Conservation (phyloP, 1,284 basidiomycete genomes). For the Sparassis latifolia region DNA sequence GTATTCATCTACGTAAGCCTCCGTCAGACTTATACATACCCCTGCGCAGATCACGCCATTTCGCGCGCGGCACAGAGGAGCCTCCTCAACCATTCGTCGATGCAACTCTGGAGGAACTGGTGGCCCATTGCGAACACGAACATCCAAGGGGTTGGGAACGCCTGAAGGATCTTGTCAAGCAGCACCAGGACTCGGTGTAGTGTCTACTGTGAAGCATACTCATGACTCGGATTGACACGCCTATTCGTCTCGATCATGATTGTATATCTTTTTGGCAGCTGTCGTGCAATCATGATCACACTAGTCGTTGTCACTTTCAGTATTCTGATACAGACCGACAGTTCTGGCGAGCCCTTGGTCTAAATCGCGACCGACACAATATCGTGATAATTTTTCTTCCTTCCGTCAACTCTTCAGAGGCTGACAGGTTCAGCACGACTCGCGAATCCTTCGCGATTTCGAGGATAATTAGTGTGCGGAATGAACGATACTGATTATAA, state of each 20-base stretch:
- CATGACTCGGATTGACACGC: neutral
- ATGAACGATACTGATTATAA: too few species aligned
- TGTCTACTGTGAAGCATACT: neutral
- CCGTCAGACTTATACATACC: neutral
- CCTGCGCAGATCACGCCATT: slow-evolving; percentile 24
- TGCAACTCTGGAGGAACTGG: slow-evolving; percentile 24
- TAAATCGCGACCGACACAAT: too few species aligned
- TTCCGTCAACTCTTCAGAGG: too few species aligned
- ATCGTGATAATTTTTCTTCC: too few species aligned
- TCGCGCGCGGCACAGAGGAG: slow-evolving; percentile 21
- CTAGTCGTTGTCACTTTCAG: too few species aligned
- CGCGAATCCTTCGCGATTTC: too few species aligned
- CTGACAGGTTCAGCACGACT: too few species aligned
- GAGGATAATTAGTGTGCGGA: too few species aligned
- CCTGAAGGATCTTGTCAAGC: slow-evolving; percentile 11
- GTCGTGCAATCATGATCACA: too few species aligned
- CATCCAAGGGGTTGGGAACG: slow-evolving; percentile 19
- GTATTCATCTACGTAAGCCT: slow-evolving; percentile 16
- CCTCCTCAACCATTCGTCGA: slow-evolving; percentile 26
- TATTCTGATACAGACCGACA: too few species aligned
- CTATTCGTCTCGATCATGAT: neutral
- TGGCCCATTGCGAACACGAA: slow-evolving; percentile 18
- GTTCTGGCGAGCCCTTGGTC: too few species aligned
- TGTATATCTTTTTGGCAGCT: neutral
- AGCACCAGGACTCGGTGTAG: slow-evolving; percentile 6